Conservation (phyloP, 371 early-diverging fungal genomes). For the Haplosporangium sp. region DNA sequence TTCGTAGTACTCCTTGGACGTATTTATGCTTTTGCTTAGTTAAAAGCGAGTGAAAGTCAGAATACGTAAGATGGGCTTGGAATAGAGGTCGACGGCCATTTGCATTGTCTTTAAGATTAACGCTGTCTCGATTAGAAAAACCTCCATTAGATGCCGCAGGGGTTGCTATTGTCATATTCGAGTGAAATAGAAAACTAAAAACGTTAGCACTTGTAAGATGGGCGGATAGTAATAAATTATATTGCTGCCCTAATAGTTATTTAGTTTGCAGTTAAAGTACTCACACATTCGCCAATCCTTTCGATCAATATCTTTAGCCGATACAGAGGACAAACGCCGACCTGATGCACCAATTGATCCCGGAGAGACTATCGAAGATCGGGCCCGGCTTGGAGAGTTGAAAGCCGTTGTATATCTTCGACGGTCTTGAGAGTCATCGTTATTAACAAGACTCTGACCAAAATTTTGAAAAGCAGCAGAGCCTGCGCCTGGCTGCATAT, state of each 20-base stretch:
- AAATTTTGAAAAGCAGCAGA: conserved; percentile 45
- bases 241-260: too few relatives aligned
- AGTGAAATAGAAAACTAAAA: not conserved
- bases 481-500: conserved; percentile 43
- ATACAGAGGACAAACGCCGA: conserved; percentile 33
- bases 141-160: conserved; percentile 28
- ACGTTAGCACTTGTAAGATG: too few relatives aligned
- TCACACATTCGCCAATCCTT: conserved; percentile 55
- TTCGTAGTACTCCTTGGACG: conserved; percentile 80
- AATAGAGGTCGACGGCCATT: conserved; percentile 71
- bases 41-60: conserved; percentile 66
- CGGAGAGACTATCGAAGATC: conserved; percentile 17
- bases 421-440: conserved; percentile 43
- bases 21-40: conserved; percentile 59
- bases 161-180: conserved; percentile 16
- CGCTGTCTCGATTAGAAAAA: conserved; percentile 50
- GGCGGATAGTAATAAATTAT: too few relatives aligned
- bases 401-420: conserved; percentile 51
- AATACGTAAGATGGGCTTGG: conserved; percentile 72
- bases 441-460: conserved; percentile 39
- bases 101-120: conserved; percentile 67
- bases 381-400: conserved; percentile 19
- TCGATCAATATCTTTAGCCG: conserved; percentile 26
- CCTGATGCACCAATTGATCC: conserved; percentile 13
- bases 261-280: conserved; percentile 5